A percentile compares a stretch with the other conserved stretches of the same genome.
Evolutionary conservation across 805 yeast species (phyloP).

Genomic region (Hermanozyma aechmeae): DNA sequence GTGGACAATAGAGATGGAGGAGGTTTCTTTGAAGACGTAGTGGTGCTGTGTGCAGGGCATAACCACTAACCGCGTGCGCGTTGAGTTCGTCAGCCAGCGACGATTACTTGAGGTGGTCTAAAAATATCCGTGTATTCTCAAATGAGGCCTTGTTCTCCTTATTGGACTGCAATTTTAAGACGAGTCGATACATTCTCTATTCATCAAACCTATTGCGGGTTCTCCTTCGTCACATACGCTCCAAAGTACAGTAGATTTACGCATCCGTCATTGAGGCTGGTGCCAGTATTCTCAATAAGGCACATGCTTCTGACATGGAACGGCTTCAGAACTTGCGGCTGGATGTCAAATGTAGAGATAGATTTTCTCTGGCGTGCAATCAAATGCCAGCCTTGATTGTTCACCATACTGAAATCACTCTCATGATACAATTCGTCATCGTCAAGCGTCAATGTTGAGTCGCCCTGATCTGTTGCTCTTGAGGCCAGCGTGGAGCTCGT

Average conservation of each 20-base stretch:
- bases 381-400: constrained; percentile 17
- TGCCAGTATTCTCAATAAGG: constrained; percentile 25
- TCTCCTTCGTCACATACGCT: constrained; percentile 32
- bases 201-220: constrained; percentile 20
- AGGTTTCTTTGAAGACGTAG: too few species aligned
- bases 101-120: too few species aligned
- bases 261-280: constrained; percentile 20
- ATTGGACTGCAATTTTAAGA: background rate
- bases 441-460: constrained; percentile 12
- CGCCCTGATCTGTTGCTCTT: constrained; percentile 6
- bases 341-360: constrained; percentile 8
- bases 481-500: constrained; percentile 13
- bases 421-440: constrained; percentile 20
- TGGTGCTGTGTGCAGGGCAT: too few species aligned
- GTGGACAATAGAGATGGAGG: too few species aligned
- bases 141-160: too few species aligned
- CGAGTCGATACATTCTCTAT: background rate
- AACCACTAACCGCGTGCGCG: too few species aligned
- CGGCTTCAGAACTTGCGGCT: constrained; percentile 5
- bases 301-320: constrained; percentile 27
- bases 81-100: too few species aligned
- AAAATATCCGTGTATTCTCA: too few species aligned
- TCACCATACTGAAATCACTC: constrained; percentile 24
- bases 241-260: constrained; percentile 30
- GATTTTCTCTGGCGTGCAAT: constrained; percentile 7